These are phyloP conservation scores for Syzygium aqueum DNA, from an alignment of 345 rosid genomes.

Conservation along the genomic window DNA sequence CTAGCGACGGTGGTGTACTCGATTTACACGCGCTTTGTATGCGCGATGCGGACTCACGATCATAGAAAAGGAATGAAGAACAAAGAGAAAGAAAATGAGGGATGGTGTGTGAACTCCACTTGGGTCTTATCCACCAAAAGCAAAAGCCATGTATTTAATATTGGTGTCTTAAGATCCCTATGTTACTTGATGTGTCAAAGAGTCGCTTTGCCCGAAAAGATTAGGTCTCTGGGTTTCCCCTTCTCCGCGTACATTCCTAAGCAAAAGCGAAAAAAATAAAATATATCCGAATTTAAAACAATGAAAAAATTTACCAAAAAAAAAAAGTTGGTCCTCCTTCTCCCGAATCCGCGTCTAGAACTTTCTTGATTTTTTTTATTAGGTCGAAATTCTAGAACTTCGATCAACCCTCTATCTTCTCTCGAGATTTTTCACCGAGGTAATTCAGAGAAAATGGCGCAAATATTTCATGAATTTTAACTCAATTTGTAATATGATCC, in stretches of 20 bases:
- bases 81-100: not conserved
- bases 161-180: not conserved
- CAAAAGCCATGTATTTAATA: not conserved
- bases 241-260: not conserved
- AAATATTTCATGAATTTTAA: no score
- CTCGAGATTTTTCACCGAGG: not conserved
- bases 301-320: not conserved
- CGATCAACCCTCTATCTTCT: not conserved
- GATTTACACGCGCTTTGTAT: fast-evolving
- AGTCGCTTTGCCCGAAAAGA: not conserved
- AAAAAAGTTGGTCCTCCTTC: not conserved
- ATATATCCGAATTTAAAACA: not conserved
- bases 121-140: not conserved
- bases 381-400: not conserved
- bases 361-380: not conserved
- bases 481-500: no score
- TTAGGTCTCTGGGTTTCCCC: not conserved
- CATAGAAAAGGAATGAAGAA: not conserved
- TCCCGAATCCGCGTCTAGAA: not conserved
- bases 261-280: not conserved
- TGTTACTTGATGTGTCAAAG: not conserved
- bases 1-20: fast-evolving
- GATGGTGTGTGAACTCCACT: not conserved
- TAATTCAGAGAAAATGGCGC: not conserved
- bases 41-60: not conserved